A percentile compares a stretch with the other conserved stretches of the same genome.
Evolutionary conservation across 371 early-diverging fungal genomes (phyloP).

Genomic region (Mortierella sp.): DNA sequence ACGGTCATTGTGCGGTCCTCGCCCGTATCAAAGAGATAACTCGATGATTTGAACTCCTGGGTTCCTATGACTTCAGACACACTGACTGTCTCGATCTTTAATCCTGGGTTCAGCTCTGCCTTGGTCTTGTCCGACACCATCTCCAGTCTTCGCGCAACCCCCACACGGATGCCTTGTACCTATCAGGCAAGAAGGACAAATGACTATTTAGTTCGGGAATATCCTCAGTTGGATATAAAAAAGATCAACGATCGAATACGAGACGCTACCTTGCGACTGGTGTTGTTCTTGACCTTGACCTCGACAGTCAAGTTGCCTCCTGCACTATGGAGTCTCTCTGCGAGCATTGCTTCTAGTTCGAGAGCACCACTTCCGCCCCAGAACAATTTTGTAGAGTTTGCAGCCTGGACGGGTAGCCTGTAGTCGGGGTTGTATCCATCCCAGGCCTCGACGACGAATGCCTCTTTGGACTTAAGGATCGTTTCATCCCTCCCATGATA

Average conservation of each 20-base stretch:
- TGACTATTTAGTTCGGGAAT: neutral
- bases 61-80: constrained; percentile 61
- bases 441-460: constrained; percentile 68
- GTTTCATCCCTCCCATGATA: constrained; percentile 63
- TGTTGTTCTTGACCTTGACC: constrained; percentile 64
- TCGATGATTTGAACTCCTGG: constrained; percentile 64
- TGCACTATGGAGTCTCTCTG: constrained; percentile 58
- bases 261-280: constrained; percentile 59
- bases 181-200: constrained; percentile 19
- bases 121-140: constrained; percentile 61
- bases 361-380: constrained; percentile 65
- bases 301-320: constrained; percentile 66
- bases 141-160: constrained; percentile 59
- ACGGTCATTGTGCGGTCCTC: constrained; percentile 64
- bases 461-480: constrained; percentile 64
- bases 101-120: constrained; percentile 49
- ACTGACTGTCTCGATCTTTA: constrained; percentile 55
- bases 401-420: constrained; percentile 41
- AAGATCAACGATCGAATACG: neutral
- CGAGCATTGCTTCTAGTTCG: constrained; percentile 59
- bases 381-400: constrained; percentile 61
- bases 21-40: constrained; percentile 66
- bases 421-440: constrained; percentile 58
- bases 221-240: neutral
- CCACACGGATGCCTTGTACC: constrained; percentile 68